These are phyloP conservation scores for Bretziella fagacearum DNA, from an alignment of 2,329 filamentous ascomycete species.

Conservation along the genomic window DNA sequence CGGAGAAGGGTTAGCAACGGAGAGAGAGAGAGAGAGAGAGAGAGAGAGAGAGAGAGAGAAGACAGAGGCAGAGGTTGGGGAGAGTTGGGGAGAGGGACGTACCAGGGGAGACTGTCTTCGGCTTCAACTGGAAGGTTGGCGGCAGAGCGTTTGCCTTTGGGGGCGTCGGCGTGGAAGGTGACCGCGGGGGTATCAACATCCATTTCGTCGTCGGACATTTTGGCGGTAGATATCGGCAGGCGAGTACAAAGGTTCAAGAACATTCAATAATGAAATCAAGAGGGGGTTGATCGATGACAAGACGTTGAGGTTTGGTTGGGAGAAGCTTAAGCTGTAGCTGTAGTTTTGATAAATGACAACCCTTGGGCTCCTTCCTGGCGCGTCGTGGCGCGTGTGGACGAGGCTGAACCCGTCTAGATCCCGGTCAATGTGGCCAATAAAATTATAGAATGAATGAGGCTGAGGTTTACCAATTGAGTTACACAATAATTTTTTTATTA, in stretches of 20 bases:
- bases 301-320: neutral
- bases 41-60: constrained; percentile 44
- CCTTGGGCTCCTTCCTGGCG: neutral
- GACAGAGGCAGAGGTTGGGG: neutral
- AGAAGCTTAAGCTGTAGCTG: neutral
- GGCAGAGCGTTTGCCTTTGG: constrained; percentile 79
- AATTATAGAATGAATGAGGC: too few species aligned
- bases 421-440: too few species aligned
- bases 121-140: constrained; percentile 89
- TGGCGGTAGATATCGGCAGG: constrained; percentile 16
- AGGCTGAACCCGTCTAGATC: too few species aligned
- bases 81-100: constrained; percentile 16
- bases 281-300: neutral
- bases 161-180: constrained; percentile 56
- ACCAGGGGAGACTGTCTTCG: constrained; percentile 90
- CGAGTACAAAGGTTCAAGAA: neutral
- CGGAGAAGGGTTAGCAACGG: neutral
- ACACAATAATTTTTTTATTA: neutral
- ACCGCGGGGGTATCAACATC: constrained; percentile 38
- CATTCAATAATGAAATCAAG: neutral
- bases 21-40: constrained; percentile 2
- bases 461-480: neutral
- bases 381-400: neutral
- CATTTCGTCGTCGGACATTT: constrained; percentile 48
- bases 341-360: neutral